Evolutionary conservation across 2,329 filamentous ascomycete genomes (phyloP), one percentile per base, ranked within the genome.

Genomic region (Eutypa lata): DNA sequence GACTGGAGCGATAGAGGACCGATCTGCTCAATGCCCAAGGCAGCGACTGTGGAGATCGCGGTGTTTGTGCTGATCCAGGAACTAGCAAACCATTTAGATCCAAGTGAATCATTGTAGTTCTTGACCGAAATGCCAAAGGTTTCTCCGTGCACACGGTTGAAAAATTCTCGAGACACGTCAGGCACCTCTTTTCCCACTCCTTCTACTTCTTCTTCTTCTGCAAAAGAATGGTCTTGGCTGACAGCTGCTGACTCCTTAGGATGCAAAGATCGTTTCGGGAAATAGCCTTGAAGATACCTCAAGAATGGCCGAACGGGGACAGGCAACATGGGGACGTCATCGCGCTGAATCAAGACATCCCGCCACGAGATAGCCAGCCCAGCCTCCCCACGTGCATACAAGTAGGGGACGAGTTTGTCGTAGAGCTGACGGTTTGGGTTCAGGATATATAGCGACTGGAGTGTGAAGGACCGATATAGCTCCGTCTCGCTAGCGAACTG

Each of bases 51-150:
- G 3, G 65, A 60, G 51, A 95, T 83, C 24, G 90, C 83, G 58
- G 87, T 81, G 52, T 92, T 84, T 10, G 91, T 75, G 1, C 86
- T 82, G 21, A 94, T 79, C 68, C 89, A 88, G 18, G 73, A 73
- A 53, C 78, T 86, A 10, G 91, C 91, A 66, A 96, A 92, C 73
- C 91, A 84, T 57, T 86, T 82, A n/a, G 91, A 88, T 18, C 89
- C 87, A 28, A 95, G 79, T 1, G 76, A 71, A 67, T 94, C 90
- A 62, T 82, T 87, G 57, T 84, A 81, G 8, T 71, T 69, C 54
- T 79, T 83, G 35, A 71, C 71, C 14, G 57, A 57, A 24, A 73
- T 69, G 21, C 71, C 70, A 55, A 71, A 72, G 2, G 68, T 72
- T 38, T 65, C 61, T n/a, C 72, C 71, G 26, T 74, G 68, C 2